phyloP scores from a whole-genome alignment of 169 alveolate species.

The Eimeria sp. region DNA sequence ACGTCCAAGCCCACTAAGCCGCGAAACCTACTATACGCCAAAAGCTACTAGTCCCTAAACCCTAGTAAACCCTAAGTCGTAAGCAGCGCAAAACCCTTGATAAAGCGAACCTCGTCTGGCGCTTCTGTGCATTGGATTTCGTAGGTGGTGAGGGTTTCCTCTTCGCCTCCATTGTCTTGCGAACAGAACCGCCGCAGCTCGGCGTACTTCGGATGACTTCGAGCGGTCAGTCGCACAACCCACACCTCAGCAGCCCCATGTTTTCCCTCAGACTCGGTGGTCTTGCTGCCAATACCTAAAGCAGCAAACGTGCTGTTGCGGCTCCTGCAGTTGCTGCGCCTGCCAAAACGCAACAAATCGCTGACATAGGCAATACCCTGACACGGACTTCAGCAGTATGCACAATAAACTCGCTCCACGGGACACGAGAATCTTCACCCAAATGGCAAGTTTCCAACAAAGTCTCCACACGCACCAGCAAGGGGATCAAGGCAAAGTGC shows the following conservation, averaged over 20 bases:
- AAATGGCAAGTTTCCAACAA: no score
- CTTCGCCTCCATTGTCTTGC: neutral
- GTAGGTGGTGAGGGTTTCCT: neutral
- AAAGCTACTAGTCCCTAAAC: neutral
- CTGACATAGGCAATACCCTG: neutral
- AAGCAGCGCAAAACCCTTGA: neutral
- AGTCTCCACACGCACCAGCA: neutral
- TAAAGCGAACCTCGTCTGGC: conserved; percentile 8
- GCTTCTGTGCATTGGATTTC: conserved; percentile 12
- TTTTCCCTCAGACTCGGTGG: neutral
- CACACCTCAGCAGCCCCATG: conserved; percentile 32
- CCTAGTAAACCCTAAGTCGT: neutral
- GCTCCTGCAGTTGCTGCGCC: conserved; percentile 25
- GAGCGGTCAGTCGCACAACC: conserved; percentile 33
- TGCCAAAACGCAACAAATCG: neutral
- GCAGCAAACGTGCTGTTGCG: conserved; percentile 43
- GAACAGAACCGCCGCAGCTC: neutral
- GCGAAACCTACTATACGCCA: neutral
- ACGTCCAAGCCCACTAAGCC: neutral
- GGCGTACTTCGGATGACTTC: neutral
- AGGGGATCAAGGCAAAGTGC: neutral
- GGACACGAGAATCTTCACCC: neutral
- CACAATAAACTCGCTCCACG: neutral
- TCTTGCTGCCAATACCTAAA: neutral
- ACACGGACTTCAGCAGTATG: neutral